Evolutionary conservation across 495 filamentous ascomycete species (phyloP).

Genomic region (Astrocystis sublimbata): DNA sequence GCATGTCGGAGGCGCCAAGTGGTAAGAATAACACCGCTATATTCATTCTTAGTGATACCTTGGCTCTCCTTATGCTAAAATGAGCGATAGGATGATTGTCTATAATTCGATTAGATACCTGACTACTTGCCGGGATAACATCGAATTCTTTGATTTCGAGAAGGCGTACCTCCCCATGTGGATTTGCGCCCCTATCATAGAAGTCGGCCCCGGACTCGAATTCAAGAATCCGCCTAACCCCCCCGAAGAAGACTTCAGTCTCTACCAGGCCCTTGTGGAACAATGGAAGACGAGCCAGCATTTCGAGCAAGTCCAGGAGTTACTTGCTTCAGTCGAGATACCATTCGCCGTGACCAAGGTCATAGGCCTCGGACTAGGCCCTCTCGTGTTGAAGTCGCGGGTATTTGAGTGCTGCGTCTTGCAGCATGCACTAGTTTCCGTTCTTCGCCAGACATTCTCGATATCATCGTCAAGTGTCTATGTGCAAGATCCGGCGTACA

Average conservation of each 20-base stretch:
- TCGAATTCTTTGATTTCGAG: slow-evolving; percentile 7
- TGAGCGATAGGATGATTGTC: slow-evolving; percentile 9
- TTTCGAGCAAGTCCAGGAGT: slow-evolving; percentile 17
- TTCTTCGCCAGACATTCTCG: slow-evolving; percentile 11
- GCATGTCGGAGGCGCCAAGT: slow-evolving; percentile 7
- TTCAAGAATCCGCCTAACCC: slow-evolving; percentile 14
- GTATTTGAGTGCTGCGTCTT: slow-evolving; percentile 9
- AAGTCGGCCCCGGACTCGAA: neutral
- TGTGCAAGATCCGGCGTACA: slow-evolving; percentile 17
- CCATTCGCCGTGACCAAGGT: slow-evolving; percentile 18
- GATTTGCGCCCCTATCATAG: slow-evolving; percentile 12
- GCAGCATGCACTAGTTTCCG: slow-evolving; percentile 15
- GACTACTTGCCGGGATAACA: neutral
- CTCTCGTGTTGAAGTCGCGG: slow-evolving; percentile 10
- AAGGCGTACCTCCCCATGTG: slow-evolving; percentile 17
- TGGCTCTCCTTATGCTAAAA: slow-evolving; percentile 11
- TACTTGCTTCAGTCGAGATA: slow-evolving; percentile 20
- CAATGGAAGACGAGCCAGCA: slow-evolving; percentile 21
- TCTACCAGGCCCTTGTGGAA: slow-evolving; percentile 19
- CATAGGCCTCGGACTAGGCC: slow-evolving; percentile 14
- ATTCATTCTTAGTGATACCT: neutral
- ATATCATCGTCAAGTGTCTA: slow-evolving; percentile 7
- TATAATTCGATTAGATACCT: slow-evolving; percentile 10
- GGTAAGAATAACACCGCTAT: slow-evolving; percentile 17
- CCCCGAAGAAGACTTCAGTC: slow-evolving; percentile 17